Percentiles rank a stretch among this genome's conserved stretches.
phyloP scores from a whole-genome alignment of 139 green algal genomes.

The Prasinococcaceae sp. region DNA sequence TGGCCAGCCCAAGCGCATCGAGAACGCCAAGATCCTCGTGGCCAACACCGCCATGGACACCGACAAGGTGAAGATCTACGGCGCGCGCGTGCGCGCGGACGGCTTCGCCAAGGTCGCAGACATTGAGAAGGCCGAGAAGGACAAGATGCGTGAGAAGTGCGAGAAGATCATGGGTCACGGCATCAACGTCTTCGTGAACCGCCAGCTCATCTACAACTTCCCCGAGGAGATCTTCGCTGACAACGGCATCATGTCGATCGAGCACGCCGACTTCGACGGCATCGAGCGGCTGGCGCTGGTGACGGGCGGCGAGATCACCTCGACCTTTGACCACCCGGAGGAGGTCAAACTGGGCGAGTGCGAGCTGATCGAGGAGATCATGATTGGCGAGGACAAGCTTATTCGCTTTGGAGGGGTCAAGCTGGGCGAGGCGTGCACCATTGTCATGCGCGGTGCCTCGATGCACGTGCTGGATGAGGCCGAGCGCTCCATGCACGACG shows the following conservation, averaged over 20 bases:
- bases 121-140: slow-evolving; percentile 91
- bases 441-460: slow-evolving; percentile 85
- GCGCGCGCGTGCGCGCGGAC: slow-evolving; percentile 57
- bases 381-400: slow-evolving; percentile 72
- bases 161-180: slow-evolving; percentile 78
- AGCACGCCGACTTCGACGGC: slow-evolving; percentile 83
- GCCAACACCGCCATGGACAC: slow-evolving; percentile 99
- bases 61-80: slow-evolving; percentile 99
- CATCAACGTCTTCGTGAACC: slow-evolving; percentile 97
- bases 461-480: slow-evolving; percentile 93
- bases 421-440: slow-evolving; percentile 89
- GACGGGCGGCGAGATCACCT: slow-evolving; percentile 87
- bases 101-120: slow-evolving; percentile 81
- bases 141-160: slow-evolving; percentile 90
- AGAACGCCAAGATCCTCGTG: slow-evolving; percentile 91
- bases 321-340: slow-evolving; percentile 81
- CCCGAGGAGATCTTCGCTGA: slow-evolving; percentile 66
- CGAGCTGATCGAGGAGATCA: slow-evolving; percentile 71
- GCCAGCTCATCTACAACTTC: slow-evolving; percentile 99
- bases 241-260: slow-evolving; percentile 38
- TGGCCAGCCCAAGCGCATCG: slow-evolving; percentile 85
- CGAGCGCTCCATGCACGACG: slow-evolving; percentile 91
- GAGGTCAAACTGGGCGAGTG: slow-evolving; percentile 68
- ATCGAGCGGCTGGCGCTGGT: slow-evolving; percentile 94
- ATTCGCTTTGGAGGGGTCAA: slow-evolving; percentile 88